Evolutionary conservation across 2,329 filamentous ascomycete genomes (phyloP).

Genomic region (Dothideomycetidae sp.): DNA sequence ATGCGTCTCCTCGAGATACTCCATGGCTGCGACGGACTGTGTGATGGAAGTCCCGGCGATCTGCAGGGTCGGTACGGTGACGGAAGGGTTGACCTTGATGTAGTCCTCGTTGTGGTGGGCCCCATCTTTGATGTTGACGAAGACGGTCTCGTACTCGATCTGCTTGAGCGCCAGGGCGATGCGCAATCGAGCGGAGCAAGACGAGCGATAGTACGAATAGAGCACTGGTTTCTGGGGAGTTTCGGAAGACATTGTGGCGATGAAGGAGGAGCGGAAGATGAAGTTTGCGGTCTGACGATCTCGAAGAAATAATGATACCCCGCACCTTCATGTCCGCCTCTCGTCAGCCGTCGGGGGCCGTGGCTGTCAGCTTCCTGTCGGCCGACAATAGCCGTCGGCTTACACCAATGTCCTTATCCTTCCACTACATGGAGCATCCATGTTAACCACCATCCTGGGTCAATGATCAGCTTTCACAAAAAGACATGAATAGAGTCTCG

Average conservation of each 20-base stretch:
- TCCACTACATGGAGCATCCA: too few species aligned
- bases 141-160: slow-evolving; percentile 33
- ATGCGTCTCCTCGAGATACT: slow-evolving; percentile 46
- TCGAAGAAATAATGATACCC: too few species aligned
- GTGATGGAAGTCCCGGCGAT: slow-evolving; percentile 21
- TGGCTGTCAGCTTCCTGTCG: too few species aligned
- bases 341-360: too few species aligned
- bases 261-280: too few species aligned
- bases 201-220: slow-evolving; percentile 49
- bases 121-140: slow-evolving; percentile 40
- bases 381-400: too few species aligned
- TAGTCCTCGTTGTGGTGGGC: slow-evolving; percentile 38
- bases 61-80: slow-evolving; percentile 39
- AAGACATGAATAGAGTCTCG: too few species aligned
- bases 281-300: too few species aligned
- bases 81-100: slow-evolving; percentile 38
- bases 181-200: slow-evolving; percentile 46
- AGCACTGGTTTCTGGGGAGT: background rate
- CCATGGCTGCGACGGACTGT: slow-evolving; percentile 45
- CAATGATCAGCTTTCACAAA: too few species aligned
- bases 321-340: too few species aligned
- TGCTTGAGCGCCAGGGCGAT: slow-evolving; percentile 45
- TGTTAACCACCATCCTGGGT: too few species aligned
- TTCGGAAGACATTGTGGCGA: background rate
- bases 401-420: too few species aligned